Evolutionary conservation across 1,284 basidiomycete species (phyloP), one percentile per base, ranked within the genome.

Genomic region (Marasmius sp.): DNA sequence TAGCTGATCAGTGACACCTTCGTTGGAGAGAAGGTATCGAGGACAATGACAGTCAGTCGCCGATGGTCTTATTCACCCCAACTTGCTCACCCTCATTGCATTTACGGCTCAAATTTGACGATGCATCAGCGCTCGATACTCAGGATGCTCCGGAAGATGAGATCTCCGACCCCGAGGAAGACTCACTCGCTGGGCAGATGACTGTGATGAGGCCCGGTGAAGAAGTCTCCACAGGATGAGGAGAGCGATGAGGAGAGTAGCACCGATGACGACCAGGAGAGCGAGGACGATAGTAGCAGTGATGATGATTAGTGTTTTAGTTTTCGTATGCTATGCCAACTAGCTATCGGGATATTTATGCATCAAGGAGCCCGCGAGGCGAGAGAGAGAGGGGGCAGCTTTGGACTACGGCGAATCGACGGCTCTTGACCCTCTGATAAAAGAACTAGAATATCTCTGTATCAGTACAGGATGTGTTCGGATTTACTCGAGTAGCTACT

Each of bases 111-210:
- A 89, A 90, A 72, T 90, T 97, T 50, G 92, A 95, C 62, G 88
- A 93, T 38, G 77, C 84, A 8, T 81, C 87, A 12, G 80, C 79
- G 6, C 78, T 89, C 12, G 80, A 77, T 9, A 77, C 76, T 0
- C 87, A 89, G 10, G 89, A 90, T 61, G 84, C 78, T 20, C 80
- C 76, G 14, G 95, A 96, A 55, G 95, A 97, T 71, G 94, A 96
- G 62, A 98, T 98, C 65, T 97, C 94, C 0, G 95, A 97, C 59
- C 95, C 95, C 0, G 96, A 98, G 54, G 96, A 98, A 76, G 96
- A 97, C 75, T 86, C 89, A 27, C 79, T 99, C 52, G 97, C 96
- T 3, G 97, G 97, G 3, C 97, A 99, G 81, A 98, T 99, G 95
- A 95, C 97, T 2, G 85, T 90, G 56, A 97, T 99, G 94, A 89